These are phyloP conservation scores for Thelephora aurantiotincta DNA, from an alignment of 768 basidiomycete genomes.

Conservation along the genomic window DNA sequence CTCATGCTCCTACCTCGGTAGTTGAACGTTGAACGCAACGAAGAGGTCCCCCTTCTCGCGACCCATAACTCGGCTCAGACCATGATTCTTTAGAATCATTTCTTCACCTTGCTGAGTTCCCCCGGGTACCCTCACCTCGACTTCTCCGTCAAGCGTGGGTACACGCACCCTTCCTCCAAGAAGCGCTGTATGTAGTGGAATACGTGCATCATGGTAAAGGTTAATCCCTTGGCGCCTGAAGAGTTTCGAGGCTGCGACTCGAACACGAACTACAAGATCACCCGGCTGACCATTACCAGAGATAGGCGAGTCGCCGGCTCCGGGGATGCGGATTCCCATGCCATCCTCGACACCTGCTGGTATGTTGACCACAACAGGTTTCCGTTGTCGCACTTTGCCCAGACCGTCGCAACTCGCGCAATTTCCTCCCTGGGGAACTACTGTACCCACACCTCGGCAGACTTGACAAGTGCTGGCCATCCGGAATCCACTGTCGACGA, in stretches of 20 bases:
- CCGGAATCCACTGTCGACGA: slow-evolving; percentile 88
- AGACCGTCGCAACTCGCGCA: slow-evolving; percentile 77
- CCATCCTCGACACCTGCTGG: slow-evolving; percentile 92
- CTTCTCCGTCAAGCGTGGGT: slow-evolving; percentile 90
- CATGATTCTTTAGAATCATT: slow-evolving; percentile 84
- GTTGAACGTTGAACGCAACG: slow-evolving; percentile 73
- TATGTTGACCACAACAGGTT: slow-evolving; percentile 67
- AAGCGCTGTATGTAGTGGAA: slow-evolving; percentile 84
- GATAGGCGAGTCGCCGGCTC: slow-evolving; percentile 74
- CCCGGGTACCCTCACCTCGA: slow-evolving; percentile 81
- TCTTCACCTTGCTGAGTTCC: slow-evolving; percentile 97
- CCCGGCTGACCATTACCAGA: slow-evolving; percentile 67
- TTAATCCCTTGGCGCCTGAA: slow-evolving; percentile 89
- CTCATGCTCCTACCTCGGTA: slow-evolving; percentile 63
- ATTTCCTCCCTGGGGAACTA: slow-evolving; percentile 61
- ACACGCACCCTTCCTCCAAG: slow-evolving; percentile 89
- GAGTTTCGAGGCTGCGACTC: slow-evolving; percentile 66
- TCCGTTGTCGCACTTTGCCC: slow-evolving; percentile 74
- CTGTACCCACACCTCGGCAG: slow-evolving; percentile 73
- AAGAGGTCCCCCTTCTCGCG: slow-evolving; percentile 72
- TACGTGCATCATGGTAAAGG: slow-evolving; percentile 77
- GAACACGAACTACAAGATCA: slow-evolving; percentile 77
- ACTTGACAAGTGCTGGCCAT: slow-evolving; percentile 84
- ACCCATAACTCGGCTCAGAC: slow-evolving; percentile 49
- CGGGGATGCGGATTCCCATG: slow-evolving; percentile 74